Base-by-base conservation (phyloP, 2,329 filamentous ascomycete genomes). In the Daldinia sp. region DNA sequence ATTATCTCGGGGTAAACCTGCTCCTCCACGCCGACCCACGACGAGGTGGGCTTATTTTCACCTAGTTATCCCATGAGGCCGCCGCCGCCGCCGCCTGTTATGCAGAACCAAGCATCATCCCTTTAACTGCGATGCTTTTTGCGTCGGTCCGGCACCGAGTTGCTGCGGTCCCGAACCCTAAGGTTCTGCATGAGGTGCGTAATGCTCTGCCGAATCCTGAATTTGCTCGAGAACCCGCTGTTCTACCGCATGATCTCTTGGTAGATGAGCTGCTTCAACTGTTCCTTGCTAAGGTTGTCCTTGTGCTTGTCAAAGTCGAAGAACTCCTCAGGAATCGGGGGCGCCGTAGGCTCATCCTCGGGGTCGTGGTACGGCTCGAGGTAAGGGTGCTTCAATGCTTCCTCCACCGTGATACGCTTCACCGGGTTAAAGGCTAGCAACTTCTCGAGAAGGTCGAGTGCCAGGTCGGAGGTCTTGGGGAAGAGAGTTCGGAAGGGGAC, bases 301-400 rank as follows among this genome's bases (percentile, higher is more conserved):
- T 99, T 99, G 85, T 98, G 96, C 86, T 97, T 97, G 81, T 99
- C 95, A 79, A 99, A 99, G 80, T 99, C 95, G 77, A 99, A 99
- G 84, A 99, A 99, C 78, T 97, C 94, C 78, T 98, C 94, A 19
- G 95, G 95, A 74, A 99, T 99, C 19, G 95, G 94, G 41, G 94
- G 92, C 15, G 95, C 95, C 10, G 93, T 97, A 50, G 95, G 95
- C 85, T 99, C 95, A 76, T 99, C 95, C 76, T 98, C 95, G 5
- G 95, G 95, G 77, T 99, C 95, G 78, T 99, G 95, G 80, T 99
- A 99, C 4, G 95, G 95, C 83, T 99, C 95, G 30, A 99, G 87
- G 80, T 99, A 99, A 4, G 95, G 94, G 80, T 99, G 95, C 81
- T 95, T 96, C 68, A 99, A 85, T 17, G 95, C 95, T 68, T 99